Conservation (phyloP, 2,329 filamentous ascomycete genomes). For the Pseudocercospora macadamiae region DNA sequence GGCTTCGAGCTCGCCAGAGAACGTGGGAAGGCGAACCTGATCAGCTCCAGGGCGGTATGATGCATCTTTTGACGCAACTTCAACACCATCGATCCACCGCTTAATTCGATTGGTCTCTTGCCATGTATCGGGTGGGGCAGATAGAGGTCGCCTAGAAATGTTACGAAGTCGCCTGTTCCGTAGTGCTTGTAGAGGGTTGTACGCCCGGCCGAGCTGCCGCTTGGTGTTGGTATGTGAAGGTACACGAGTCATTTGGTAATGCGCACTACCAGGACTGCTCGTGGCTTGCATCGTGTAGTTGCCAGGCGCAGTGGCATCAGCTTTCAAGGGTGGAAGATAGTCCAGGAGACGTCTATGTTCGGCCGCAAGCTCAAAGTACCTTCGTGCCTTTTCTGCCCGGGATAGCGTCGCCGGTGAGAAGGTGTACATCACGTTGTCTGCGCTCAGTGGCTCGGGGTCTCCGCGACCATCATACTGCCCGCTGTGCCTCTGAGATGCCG, state of each 20-base stretch:
- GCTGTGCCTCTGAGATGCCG: conserved; percentile 18
- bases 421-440: conserved; percentile 58
- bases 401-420: conserved; percentile 80
- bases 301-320: conserved; percentile 45
- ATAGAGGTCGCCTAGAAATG: conserved; percentile 73
- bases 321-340: conserved; percentile 72
- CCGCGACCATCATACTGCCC: conserved; percentile 4
- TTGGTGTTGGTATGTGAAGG: conserved; percentile 42
- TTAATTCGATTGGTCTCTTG: conserved; percentile 71
- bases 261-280: conserved; percentile 46
- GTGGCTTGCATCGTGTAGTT: conserved; percentile 45
- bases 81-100: conserved; percentile 75
- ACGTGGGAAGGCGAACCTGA: conserved; percentile 33
- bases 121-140: conserved; percentile 77
- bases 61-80: conserved; percentile 47
- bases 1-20: conserved; percentile 32
- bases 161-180: conserved; percentile 85
- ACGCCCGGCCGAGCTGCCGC: conserved; percentile 65
- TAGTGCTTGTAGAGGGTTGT: conserved; percentile 91
- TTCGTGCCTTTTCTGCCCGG: conserved; percentile 80
- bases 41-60: conserved; percentile 43
- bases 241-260: conserved; percentile 44
- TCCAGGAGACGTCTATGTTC: conserved; percentile 83
- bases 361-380: conserved; percentile 80
- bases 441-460: conserved; percentile 6